phyloP scores from a whole-genome alignment of 345 rosid genomes.

The Salix exigua region DNA sequence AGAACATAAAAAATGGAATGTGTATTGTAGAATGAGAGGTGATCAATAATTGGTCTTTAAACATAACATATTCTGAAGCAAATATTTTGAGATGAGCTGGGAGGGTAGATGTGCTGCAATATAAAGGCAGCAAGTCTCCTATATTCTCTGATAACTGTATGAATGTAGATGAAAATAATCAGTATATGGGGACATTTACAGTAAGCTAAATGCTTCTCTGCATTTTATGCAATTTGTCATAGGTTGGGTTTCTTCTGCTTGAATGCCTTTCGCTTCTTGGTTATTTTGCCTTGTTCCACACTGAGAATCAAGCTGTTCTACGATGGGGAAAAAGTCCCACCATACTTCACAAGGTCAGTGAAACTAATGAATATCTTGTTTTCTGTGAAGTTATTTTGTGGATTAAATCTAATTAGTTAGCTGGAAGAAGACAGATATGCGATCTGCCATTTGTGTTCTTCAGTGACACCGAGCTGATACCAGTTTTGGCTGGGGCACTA shows the following conservation, averaged over 20 bases:
- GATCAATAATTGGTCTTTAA: not conserved
- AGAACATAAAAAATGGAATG: not conserved
- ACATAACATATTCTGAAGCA: not conserved
- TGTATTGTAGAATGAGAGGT: not conserved
- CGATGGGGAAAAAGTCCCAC: slow-evolving; percentile 83
- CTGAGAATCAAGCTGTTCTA: slow-evolving; percentile 68
- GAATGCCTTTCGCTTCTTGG: slow-evolving; percentile 66
- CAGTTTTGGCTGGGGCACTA: slow-evolving; percentile 51
- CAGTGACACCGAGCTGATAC: slow-evolving; percentile 71
- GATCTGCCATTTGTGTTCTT: slow-evolving; percentile 75
- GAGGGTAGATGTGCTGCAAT: not conserved
- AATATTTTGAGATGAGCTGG: not conserved
- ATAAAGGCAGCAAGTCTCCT: not conserved
- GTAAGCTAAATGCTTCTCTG: not conserved
- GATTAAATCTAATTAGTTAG: slow-evolving; percentile 19
- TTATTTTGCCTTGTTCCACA: slow-evolving; percentile 66
- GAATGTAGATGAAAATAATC: not conserved
- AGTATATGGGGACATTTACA: not conserved
- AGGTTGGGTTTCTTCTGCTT: slow-evolving; percentile 65
- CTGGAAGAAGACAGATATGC: slow-evolving; percentile 51
- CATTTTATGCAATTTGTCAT: slow-evolving; percentile 3
- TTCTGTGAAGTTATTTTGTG: not conserved
- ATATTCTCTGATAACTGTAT: not conserved
- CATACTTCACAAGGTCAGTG: slow-evolving; percentile 73
- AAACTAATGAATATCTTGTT: not conserved